A percentile compares a stretch with the other conserved stretches of the same genome.
phyloP scores from a whole-genome alignment of 257 asterid genomes.

The Gentiana macrophylla region DNA sequence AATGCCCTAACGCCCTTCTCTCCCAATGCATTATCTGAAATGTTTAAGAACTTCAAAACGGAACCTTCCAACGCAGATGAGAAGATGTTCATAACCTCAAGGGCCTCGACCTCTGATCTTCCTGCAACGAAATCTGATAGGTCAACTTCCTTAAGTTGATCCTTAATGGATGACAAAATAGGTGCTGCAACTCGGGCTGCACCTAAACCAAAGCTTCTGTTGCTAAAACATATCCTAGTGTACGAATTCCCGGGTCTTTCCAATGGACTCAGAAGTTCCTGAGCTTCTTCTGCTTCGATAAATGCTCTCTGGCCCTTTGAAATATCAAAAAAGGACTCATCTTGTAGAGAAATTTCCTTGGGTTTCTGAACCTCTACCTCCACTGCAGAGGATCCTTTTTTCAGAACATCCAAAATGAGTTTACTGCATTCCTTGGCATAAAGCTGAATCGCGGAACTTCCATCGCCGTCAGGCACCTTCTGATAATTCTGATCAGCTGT shows the following conservation, averaged over 20 bases:
- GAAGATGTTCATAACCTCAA: conserved; percentile 84
- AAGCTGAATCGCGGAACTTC: conserved; percentile 88
- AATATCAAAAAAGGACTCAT: conserved; percentile 54
- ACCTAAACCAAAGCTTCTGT: conserved; percentile 75
- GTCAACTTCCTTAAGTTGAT: conserved; percentile 83
- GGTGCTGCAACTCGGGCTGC: conserved; percentile 86
- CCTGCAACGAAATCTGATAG: conserved; percentile 96
- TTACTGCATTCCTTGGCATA: conserved; percentile 92
- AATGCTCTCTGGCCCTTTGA: conserved; percentile 83
- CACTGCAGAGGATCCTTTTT: conserved; percentile 31
- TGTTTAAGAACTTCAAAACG: conserved; percentile 58
- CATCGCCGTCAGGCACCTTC: conserved; percentile 92
- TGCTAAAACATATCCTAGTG: conserved; percentile 80
- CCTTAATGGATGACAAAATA: conserved; percentile 57
- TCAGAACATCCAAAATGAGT: conserved; percentile 66
- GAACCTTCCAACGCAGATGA: conserved; percentile 87
- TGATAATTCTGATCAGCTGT: conserved; percentile 54
- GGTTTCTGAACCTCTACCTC: conserved; percentile 17
- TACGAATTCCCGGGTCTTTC: conserved; percentile 59
- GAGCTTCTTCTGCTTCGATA: conserved; percentile 72
- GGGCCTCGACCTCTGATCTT: conserved; percentile 89
- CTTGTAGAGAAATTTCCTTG: conserved; percentile 20
- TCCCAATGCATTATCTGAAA: conserved; percentile 90
- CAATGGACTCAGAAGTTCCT: conserved; percentile 61
- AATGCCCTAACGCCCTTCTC: conserved; percentile 95